Base-by-base conservation (phyloP, 2,329 filamentous ascomycete genomes). In the Herpomyces periplanetae region DNA sequence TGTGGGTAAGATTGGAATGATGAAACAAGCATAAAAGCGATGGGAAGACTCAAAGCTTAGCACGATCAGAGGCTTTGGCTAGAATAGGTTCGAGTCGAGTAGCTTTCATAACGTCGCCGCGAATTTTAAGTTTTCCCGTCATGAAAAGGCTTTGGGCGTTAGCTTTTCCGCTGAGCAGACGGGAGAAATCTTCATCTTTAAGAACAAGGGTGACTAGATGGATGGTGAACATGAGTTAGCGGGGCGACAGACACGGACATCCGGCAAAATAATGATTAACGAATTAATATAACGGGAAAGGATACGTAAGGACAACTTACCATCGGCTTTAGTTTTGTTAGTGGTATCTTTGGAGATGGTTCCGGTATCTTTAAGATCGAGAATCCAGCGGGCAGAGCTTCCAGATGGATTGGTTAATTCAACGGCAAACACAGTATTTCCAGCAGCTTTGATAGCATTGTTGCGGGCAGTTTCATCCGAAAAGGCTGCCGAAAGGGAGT, bases 91-190 rank as follows among this genome's bases (percentile, higher is more conserved):
- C 71, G 42, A 88, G 56, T 58, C 84, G 87, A 24, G 73, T 88
- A 14, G 80, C 65, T 55, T 88, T 88, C 75, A 91, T 91, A 25
- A 91, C 58, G 39, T 91, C 71, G 26, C 80, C 80, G 56, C 71
- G 84, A 37, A 91, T 56, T 64, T 91, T 96, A 35, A 96, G 50
- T 51, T 87, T 88, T 32, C 80, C 80, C n/a, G 55, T 55, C 75
- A 96, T 91, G 45, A 91, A 88, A 27, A 96, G 46, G 30, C 61
- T 59, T 50, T 96, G 80, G 22, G 80, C 71, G 36, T 88, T 87
- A 31, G 66, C 69, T 47, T 84, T 69, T 36, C 80, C 80, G 14
- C 48, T 34, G 21, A 85, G 59, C 27, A 96, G 52, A 37, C 63
- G 60, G 28, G 45, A 55, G 35, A 96, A 96, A 42, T 91, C 69